These are phyloP conservation scores for Fusarium nygamai DNA, from an alignment of 2,329 filamentous ascomycete species.

Conservation along the genomic window DNA sequence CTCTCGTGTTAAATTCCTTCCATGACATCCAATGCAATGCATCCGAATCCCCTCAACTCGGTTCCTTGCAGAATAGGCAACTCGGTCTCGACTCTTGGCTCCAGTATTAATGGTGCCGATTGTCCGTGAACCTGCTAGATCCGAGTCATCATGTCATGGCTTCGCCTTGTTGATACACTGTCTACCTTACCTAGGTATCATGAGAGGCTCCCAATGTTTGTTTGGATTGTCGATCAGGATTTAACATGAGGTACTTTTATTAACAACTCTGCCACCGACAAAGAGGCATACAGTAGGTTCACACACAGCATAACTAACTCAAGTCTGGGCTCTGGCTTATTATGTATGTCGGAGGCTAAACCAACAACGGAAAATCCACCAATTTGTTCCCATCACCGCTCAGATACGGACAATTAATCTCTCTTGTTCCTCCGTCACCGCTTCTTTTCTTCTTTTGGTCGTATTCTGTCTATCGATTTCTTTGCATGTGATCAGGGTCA, in stretches of 20 bases:
- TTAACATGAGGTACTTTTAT: not conserved
- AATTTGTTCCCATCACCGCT: constrained; percentile 18
- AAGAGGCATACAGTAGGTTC: not conserved
- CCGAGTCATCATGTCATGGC: constrained; percentile 8
- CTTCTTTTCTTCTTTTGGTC: constrained; percentile 22
- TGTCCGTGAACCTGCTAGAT: constrained; percentile 36
- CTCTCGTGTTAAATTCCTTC: constrained; percentile 22
- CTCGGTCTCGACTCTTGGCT: constrained; percentile 15
- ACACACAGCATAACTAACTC: not conserved
- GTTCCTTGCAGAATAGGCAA: constrained; percentile 24
- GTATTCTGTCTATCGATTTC: not conserved
- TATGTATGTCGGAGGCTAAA: constrained; percentile 14
- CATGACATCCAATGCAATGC: not conserved
- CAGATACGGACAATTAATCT: constrained; percentile 8
- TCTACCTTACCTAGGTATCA: not conserved
- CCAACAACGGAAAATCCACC: not conserved
- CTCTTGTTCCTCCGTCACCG: constrained; percentile 19
- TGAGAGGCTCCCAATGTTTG: not conserved
- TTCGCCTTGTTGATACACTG: not conserved
- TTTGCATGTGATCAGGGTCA: constrained; percentile 23
- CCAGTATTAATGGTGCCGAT: constrained; percentile 21
- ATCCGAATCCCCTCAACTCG: constrained; percentile 14
- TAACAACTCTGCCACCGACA: not conserved
- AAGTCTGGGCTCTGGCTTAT: not conserved
- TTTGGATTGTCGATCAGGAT: not conserved